Evolutionary conservation across 2,329 filamentous ascomycete genomes (phyloP).

Genomic region (Sporothrix schenckii): DNA sequence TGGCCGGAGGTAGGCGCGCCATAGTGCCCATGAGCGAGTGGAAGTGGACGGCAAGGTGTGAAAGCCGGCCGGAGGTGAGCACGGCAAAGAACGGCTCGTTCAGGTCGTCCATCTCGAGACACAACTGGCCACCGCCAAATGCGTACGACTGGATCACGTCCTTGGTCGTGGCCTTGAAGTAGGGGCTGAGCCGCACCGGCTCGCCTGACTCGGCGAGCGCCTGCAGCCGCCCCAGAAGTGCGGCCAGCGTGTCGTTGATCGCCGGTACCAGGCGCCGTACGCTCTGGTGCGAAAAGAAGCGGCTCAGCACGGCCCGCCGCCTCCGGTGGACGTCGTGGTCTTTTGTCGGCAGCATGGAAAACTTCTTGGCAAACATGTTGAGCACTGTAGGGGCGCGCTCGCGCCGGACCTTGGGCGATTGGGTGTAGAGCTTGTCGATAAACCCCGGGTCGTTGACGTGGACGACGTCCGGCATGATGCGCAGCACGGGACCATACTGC

Average conservation of each 20-base stretch:
- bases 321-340: conserved; percentile 21
- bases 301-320: conserved; percentile 15
- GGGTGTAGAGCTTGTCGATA: conserved; percentile 14
- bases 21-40: background rate
- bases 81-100: conserved; percentile 17
- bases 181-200: background rate
- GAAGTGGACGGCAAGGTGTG: background rate
- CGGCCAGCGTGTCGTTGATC: background rate
- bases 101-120: conserved; percentile 21
- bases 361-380: conserved; percentile 2
- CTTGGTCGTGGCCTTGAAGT: conserved; percentile 14
- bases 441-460: conserved; percentile 25
- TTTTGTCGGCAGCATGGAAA: conserved; percentile 10
- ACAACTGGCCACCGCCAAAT: conserved; percentile 17
- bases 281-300: conserved; percentile 19
- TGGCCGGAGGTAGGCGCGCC: background rate
- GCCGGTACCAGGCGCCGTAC: conserved; percentile 14
- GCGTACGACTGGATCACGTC: conserved; percentile 26
- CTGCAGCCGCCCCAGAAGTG: background rate
- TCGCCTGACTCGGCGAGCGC: background rate
- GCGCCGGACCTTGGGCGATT: conserved; percentile 12
- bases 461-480: conserved; percentile 20
- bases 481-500: conserved; percentile 16
- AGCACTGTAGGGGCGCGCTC: conserved; percentile 13
- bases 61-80: background rate